Percentiles rank a stretch among this genome's conserved stretches.
Evolutionary conservation across 1,139 yeast genomes (phyloP).

Genomic region (Hyphopichia pseudoburtonii): DNA sequence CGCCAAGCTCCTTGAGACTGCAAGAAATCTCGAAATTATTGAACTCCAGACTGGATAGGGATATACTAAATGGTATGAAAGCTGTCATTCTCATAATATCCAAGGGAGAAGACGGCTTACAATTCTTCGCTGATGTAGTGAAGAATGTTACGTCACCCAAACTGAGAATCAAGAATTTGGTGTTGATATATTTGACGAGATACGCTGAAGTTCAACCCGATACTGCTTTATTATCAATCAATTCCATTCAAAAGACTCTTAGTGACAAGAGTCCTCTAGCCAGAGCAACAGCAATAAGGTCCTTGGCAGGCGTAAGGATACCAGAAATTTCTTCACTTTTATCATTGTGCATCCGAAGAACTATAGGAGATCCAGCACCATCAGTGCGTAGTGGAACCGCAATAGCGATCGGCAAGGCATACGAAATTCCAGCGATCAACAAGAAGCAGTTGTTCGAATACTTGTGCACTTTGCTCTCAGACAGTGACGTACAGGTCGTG

Average conservation of each 20-base stretch:
- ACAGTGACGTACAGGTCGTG: slow-evolving; percentile 64
- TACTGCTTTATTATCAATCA: slow-evolving; percentile 81
- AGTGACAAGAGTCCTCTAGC: slow-evolving; percentile 66
- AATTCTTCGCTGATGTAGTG: slow-evolving; percentile 83
- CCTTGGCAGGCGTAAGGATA: slow-evolving; percentile 78
- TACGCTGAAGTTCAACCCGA: slow-evolving; percentile 89
- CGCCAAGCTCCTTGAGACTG: slow-evolving; percentile 54
- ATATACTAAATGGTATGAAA: slow-evolving; percentile 72
- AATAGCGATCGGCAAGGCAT: slow-evolving; percentile 70
- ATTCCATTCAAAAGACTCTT: slow-evolving; percentile 84
- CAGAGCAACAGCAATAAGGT: slow-evolving; percentile 74
- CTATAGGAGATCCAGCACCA: slow-evolving; percentile 71
- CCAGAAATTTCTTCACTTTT: slow-evolving; percentile 81
- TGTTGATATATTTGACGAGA: slow-evolving; percentile 70
- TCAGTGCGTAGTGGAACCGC: slow-evolving; percentile 81
- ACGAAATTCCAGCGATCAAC: slow-evolving; percentile 33
- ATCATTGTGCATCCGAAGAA: slow-evolving; percentile 67
- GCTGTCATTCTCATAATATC: slow-evolving; percentile 69
- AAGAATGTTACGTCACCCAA: slow-evolving; percentile 80
- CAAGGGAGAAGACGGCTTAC: slow-evolving; percentile 59
- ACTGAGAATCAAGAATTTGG: slow-evolving; percentile 70
- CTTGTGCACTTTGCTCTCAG: slow-evolving; percentile 58
- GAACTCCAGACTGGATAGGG: slow-evolving; percentile 70
- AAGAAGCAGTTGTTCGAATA: slow-evolving; percentile 46
- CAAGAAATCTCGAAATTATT: slow-evolving; percentile 66